Evolutionary conservation across 257 asterid genomes (phyloP).

Genomic region (Salvia rosmarinus): DNA sequence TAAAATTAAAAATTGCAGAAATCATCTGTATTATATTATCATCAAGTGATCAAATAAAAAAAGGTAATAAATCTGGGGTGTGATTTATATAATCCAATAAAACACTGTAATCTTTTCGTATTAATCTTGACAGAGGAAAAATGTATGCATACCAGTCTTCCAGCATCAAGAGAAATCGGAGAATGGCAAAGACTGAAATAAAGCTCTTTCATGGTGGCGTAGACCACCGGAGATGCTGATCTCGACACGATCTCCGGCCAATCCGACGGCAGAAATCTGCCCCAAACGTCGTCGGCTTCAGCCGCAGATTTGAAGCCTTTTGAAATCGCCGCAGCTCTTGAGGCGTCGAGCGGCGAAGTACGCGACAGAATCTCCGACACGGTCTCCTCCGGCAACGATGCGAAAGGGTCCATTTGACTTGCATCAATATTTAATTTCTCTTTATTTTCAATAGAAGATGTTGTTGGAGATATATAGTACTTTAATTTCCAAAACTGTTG

Average conservation of each 20-base stretch:
- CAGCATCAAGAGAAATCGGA: constrained; percentile 40
- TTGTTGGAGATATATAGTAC: no score
- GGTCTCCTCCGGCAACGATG: constrained; percentile 26
- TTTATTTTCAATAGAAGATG: no score
- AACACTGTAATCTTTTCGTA: no score
- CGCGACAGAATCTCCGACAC: constrained; percentile 35
- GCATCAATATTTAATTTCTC: no score
- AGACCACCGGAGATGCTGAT: constrained; percentile 34
- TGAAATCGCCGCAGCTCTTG: constrained; percentile 29
- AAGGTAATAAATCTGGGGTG: no score
- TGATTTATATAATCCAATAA: no score
- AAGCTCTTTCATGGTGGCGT: constrained; percentile 42
- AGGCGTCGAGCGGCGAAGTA: constrained; percentile 33
- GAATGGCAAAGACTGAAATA: constrained; percentile 40
- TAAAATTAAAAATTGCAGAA: no score
- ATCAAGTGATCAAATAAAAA: not conserved
- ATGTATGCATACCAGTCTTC: constrained; percentile 37
- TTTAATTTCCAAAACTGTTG: no score
- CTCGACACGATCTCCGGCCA: constrained; percentile 33
- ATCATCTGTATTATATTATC: no score
- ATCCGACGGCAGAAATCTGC: constrained; percentile 47
- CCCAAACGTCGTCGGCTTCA: constrained; percentile 35
- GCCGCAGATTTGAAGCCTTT: constrained; percentile 32
- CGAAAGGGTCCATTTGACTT: not conserved
- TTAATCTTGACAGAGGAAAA: not conserved